Base-by-base conservation (phyloP, 305 asterid species). In the Fraxinus albicans region DNA sequence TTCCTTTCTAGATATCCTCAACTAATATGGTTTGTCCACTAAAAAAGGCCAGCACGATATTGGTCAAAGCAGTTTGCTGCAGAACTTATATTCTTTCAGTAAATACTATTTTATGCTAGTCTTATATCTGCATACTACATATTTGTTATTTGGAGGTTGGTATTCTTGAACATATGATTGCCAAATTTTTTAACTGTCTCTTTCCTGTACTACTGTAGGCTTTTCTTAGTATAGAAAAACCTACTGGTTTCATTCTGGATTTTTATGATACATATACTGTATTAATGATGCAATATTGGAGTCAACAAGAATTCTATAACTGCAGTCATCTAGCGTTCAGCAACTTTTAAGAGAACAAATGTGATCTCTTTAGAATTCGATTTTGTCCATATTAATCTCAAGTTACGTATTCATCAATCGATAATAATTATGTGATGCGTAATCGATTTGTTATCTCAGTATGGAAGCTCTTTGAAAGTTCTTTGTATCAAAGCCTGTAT, bases 51-150 rank as follows among this genome's bases (percentile, higher is more conserved):
- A 73, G 79, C 82, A 35, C 55, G 40, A 42, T 60, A 78, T 58
- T 81, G 40, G 50, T 83, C 38, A 74, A 60, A 73, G 77, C 80
- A 60, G 75, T 55, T 70, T 42, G 60, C 69, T 73, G 84, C 74
- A 53, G 25, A 78, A 78, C 63, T 70, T 69, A 77, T 73, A 73
- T 40, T 58, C 79, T 15, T 53, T 4, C 50, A 8, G 82, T 13
- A 58, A 7, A 27, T 38, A 33, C 78, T 33, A 76, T 77, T 78
- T 75, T 77, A 36, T 77, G 82, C 33, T 78, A 33, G 25, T 36
- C 36, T 33, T 72, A 58, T 53, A 38, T 4, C 5, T 69, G 40
- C 23, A 34, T 73, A 40, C 8, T 69, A 67, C 23, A 35, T 77
- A 40, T 34, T 38, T 8, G 44, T 65, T 36, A 33, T 42, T 76